Conservation (phyloP, 164 flowering plant genomes). For the Magnolia changhungtana region DNA sequence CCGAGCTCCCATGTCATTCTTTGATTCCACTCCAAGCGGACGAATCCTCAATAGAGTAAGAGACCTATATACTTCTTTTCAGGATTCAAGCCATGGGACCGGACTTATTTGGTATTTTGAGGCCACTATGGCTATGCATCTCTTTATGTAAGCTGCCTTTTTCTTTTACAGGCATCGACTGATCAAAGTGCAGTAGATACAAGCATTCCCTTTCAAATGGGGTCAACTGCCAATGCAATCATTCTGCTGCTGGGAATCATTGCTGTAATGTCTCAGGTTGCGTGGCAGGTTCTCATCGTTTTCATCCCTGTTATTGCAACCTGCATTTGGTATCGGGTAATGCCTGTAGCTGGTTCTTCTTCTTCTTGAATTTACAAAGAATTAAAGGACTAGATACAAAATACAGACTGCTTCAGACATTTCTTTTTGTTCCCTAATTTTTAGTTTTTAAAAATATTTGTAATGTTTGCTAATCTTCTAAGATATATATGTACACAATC, state of each 20-base stretch:
- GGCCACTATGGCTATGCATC: background rate
- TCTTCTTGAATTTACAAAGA: background rate
- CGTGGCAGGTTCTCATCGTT: constrained; percentile 87
- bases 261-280: constrained; percentile 87
- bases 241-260: constrained; percentile 77
- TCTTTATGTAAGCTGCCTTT: background rate
- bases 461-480: no score
- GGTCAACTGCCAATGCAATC: constrained; percentile 40
- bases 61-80: background rate
- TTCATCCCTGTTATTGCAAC: constrained; percentile 63
- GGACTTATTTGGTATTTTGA: background rate
- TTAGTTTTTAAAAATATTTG: background rate
- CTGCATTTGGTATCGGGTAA: constrained; percentile 89
- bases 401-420: background rate
- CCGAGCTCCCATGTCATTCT: constrained; percentile 95
- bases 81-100: background rate
- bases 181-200: constrained; percentile 86
- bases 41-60: constrained; percentile 81
- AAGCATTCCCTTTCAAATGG: constrained; percentile 43
- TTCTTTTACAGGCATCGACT: constrained; percentile 66
- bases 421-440: background rate
- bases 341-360: background rate
- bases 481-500: background rate
- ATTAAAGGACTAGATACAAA: background rate
- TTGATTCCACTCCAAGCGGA: constrained; percentile 94